These are phyloP conservation scores for Pelargonium myrrhifolium DNA, from an alignment of 441 rosid species.

Conservation along the genomic window DNA sequence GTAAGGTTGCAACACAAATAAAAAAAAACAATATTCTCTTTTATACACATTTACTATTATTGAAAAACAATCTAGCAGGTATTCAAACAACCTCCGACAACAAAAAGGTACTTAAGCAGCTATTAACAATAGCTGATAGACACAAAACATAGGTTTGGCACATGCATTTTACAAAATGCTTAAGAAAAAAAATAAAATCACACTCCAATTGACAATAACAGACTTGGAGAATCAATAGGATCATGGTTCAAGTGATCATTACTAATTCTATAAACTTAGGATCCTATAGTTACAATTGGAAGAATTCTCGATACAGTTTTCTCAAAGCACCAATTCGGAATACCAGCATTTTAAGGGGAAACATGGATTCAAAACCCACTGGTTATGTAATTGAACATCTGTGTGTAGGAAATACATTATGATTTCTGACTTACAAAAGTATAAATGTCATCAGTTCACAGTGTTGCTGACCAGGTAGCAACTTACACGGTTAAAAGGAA, in stretches of 20 bases:
- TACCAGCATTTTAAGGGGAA: not conserved
- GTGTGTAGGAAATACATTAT: not conserved
- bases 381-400: not conserved
- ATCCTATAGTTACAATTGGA: too few relatives aligned
- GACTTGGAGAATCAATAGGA: too few relatives aligned
- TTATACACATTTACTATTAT: not conserved
- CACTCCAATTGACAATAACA: too few relatives aligned
- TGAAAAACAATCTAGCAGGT: not conserved
- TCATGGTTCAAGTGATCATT: too few relatives aligned
- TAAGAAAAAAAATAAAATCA: not conserved
- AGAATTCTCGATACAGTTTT: not conserved
- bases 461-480: slow-evolving; percentile 7
- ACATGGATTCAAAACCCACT: not conserved
- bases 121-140: too few relatives aligned
- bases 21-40: not conserved
- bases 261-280: too few relatives aligned
- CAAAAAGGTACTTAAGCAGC: too few relatives aligned
- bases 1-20: not conserved
- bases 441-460: slow-evolving; percentile 12
- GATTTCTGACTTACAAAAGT: not conserved
- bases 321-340: not conserved
- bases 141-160: not conserved
- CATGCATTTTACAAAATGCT: not conserved
- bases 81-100: too few relatives aligned
- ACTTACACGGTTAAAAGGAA: slow-evolving; percentile 16